phyloP scores from a whole-genome alignment of 257 asterid species.

The Striga asiatica region DNA sequence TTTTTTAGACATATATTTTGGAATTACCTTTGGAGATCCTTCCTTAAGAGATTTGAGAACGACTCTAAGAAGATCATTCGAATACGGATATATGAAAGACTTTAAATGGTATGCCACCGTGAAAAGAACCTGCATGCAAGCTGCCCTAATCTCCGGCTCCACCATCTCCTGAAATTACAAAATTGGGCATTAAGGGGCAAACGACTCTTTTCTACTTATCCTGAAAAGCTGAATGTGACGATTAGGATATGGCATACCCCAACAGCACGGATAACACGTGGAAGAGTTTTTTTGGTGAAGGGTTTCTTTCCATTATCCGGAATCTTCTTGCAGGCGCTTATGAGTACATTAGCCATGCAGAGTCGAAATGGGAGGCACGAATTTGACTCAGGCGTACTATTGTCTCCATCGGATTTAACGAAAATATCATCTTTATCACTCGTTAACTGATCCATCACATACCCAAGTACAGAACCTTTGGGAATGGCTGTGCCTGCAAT shows the following conservation, averaged over 20 bases:
- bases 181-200: neutral
- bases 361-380: conserved; percentile 45
- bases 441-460: conserved; percentile 44
- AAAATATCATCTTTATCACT: conserved; percentile 17
- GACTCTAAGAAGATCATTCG: conserved; percentile 40
- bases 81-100: conserved; percentile 42
- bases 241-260: conserved; percentile 23
- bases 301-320: conserved; percentile 42
- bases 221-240: neutral
- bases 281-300: conserved; percentile 43
- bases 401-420: conserved; percentile 20
- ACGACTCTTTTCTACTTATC: neutral
- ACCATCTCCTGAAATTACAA: conserved; percentile 30
- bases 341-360: conserved; percentile 88
- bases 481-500: conserved; percentile 30
- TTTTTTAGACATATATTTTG: neutral
- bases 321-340: conserved; percentile 79
- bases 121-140: conserved; percentile 72
- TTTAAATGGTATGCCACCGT: conserved; percentile 62
- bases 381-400: conserved; percentile 15
- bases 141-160: conserved; percentile 55
- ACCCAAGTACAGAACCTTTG: conserved; percentile 34
- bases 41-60: conserved; percentile 57
- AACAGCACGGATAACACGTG: conserved; percentile 33
- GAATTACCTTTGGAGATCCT: conserved; percentile 54